phyloP scores from a whole-genome alignment of 1,284 basidiomycete species.

The Golubevia sp. region DNA sequence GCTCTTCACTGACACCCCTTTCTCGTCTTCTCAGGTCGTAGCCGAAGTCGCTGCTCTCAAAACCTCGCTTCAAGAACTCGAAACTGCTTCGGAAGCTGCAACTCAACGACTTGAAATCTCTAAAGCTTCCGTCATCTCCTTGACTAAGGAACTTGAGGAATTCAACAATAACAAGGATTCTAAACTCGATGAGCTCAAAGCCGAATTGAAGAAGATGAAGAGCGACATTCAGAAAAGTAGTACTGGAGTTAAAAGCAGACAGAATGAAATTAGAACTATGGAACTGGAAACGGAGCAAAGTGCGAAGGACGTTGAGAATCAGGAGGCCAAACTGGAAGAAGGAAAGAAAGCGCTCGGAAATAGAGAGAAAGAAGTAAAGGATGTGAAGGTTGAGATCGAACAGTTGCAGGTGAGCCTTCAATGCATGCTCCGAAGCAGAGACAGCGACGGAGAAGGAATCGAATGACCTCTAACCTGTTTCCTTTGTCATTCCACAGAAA shows the following conservation, averaged over 20 bases:
- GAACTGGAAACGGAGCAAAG: conserved; percentile 49
- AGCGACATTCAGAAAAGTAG: conserved; percentile 34
- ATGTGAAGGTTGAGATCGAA: conserved; percentile 12
- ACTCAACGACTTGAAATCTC: conserved; percentile 27
- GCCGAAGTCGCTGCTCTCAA: conserved; percentile 39
- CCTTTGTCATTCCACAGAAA: conserved; percentile 5
- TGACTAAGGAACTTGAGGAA: conserved; percentile 54
- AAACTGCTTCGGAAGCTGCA: conserved; percentile 27
- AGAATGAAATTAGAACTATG: conserved; percentile 40
- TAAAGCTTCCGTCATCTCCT: conserved; percentile 28
- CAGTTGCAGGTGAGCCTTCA: conserved; percentile 22
- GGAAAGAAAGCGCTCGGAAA: conserved; percentile 17
- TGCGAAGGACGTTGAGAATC: conserved; percentile 26
- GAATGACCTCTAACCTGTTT: neutral
- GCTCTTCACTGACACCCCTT: no score
- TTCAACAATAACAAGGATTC: conserved; percentile 56
- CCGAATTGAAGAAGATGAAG: conserved; percentile 40
- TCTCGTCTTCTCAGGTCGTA: conserved; percentile 32
- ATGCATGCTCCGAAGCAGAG: no score
- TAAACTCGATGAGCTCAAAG: conserved; percentile 52
- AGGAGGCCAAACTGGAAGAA: conserved; percentile 23
- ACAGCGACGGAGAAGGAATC: no score
- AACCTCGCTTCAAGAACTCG: conserved; percentile 33
- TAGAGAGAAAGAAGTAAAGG: conserved; percentile 30
- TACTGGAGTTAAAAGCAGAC: conserved; percentile 39